Conservation (phyloP, 805 yeast species). For the Pichia phayaonensis region DNA sequence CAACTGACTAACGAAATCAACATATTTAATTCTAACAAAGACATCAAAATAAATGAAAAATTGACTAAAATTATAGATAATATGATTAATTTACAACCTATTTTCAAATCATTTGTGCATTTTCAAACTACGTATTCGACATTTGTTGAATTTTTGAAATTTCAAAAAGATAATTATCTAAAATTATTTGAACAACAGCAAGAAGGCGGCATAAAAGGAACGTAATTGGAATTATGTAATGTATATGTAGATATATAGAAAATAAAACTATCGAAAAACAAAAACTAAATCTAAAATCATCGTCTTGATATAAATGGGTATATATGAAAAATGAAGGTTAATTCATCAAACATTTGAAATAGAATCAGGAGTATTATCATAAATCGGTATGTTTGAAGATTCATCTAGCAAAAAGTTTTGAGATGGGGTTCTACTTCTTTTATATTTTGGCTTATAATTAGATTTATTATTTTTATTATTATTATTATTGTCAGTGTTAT, state of each 20-base stretch:
- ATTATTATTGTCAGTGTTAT: background rate
- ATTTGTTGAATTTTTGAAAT: conserved; percentile 37
- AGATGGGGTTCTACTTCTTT: background rate
- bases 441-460: background rate
- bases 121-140: conserved; percentile 44
- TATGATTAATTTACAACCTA: conserved; percentile 40
- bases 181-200: conserved; percentile 5
- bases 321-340: background rate
- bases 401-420: conserved; percentile 8
- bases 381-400: background rate
- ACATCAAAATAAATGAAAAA: conserved; percentile 17
- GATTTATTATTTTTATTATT: background rate
- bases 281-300: too few relatives aligned
- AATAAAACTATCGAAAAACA: too few relatives aligned
- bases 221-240: background rate
- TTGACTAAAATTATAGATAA: conserved; percentile 38
- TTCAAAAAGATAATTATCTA: conserved; percentile 26
- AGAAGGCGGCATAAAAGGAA: background rate
- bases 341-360: background rate
- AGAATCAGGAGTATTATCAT: background rate
- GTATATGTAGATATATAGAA: background rate
- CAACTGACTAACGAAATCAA: conserved; percentile 30
- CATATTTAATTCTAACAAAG: conserved; percentile 10
- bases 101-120: conserved; percentile 44
- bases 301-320: too few relatives aligned